Evolutionary conservation across 2,329 filamentous ascomycete species (phyloP), one percentile per base, ranked within the genome.

Genomic region (Cadophora gregata): DNA sequence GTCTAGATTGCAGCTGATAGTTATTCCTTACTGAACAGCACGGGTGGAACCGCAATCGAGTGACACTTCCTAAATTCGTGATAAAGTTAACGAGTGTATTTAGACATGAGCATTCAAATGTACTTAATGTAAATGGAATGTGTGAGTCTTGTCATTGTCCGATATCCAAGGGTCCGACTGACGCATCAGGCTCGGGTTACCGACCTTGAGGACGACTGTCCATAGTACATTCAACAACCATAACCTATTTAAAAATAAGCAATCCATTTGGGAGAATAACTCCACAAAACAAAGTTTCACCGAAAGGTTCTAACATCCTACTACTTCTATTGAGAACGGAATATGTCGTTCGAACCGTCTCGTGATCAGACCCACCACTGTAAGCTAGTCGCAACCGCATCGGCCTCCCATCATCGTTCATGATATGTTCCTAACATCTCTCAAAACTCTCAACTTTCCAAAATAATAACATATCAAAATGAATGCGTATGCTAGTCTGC

Each of bases 391-490:
- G 21, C 31, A 36, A 58, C 53, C 31, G 33, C 53, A 60, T 61
- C 8, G 59, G 27, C 27, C 55, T 48, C 27, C 16, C 27, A 61
- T 61, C 59, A 61, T 50, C 59, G 19, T 61, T 58, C 55, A 36
- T 38, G 33, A 58, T 38, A 58, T 64, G 63, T 62, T 63, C 45
- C 60, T 61, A 36, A 69, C 64, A 64, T 56, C 45, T 59, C 24
- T 61, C 29, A 56, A 5, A 33, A 33, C 60, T 38, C 60, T 64
- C 63, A 24, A 58, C 59, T 51, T 62, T 19, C 48, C 38, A 29
- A 50, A 56, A 65, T 62, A 55, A 59, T 56, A 60, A 67, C 21
- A 55, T 70, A 29, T 68, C 53, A 64, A 67, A 58, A 74, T 75
- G 73, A 56, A 66, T 60, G 67, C 63, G 31, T 59, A 67, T 42